Evolutionary conservation across 2,329 filamentous ascomycete species (phyloP).

Genomic region (Cladophialophora bantiana): DNA sequence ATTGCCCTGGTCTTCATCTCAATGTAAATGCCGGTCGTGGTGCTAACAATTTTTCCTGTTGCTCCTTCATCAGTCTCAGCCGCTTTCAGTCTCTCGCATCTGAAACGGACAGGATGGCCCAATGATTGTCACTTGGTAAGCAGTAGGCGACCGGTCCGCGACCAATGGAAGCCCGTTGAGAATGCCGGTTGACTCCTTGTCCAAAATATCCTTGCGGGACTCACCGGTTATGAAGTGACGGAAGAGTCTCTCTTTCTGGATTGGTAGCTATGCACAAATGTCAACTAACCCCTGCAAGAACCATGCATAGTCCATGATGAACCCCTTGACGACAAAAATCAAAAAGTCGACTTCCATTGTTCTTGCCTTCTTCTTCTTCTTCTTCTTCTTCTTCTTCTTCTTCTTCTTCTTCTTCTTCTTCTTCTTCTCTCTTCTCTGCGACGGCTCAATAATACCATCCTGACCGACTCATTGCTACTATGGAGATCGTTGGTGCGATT

Average conservation of each 20-base stretch:
- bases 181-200: background rate
- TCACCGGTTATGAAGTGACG: slow-evolving; percentile 6
- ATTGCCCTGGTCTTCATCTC: too few relatives aligned
- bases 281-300: background rate
- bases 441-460: background rate
- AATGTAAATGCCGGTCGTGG: too few relatives aligned
- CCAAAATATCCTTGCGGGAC: background rate
- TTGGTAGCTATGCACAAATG: background rate
- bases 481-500: background rate
- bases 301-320: background rate
- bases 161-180: background rate
- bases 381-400: background rate
- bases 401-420: background rate
- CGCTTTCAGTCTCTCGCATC: background rate
- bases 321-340: background rate
- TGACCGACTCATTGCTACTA: background rate
- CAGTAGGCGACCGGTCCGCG: background rate
- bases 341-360: background rate
- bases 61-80: background rate
- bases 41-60: background rate
- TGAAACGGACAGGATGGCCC: background rate
- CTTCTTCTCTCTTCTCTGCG: background rate
- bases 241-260: background rate
- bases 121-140: background rate
- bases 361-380: background rate